Evolutionary conservation across 2,329 filamentous ascomycete species (phyloP).

Genomic region (Aspergillus sp.): DNA sequence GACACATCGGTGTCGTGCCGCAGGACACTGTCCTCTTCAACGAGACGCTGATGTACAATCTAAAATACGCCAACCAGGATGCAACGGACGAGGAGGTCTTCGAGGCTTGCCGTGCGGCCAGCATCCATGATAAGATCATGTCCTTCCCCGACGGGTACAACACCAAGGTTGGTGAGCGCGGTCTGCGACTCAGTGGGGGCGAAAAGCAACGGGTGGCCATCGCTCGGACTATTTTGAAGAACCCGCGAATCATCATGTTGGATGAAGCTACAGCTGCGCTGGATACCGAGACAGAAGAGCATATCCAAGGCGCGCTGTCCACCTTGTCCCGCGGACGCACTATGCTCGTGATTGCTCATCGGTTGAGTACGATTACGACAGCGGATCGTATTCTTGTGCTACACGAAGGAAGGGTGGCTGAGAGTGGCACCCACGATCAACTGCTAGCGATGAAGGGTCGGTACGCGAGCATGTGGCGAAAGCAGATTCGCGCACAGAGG

Average conservation of each 20-base stretch:
- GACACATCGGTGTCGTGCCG: constrained; percentile 91
- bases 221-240: constrained; percentile 87
- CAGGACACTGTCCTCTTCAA: constrained; percentile 97
- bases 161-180: constrained; percentile 88
- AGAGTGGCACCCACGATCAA: constrained; percentile 76
- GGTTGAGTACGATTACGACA: constrained; percentile 79
- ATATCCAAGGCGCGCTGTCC: constrained; percentile 83
- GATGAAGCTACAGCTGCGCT: constrained; percentile 91
- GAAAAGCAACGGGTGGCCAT: constrained; percentile 95
- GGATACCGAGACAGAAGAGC: constrained; percentile 88
- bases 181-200: constrained; percentile 80
- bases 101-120: constrained; percentile 78
- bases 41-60: constrained; percentile 90
- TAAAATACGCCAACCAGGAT: constrained; percentile 80
- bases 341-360: constrained; percentile 91
- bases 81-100: constrained; percentile 80
- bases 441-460: constrained; percentile 68
- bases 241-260: constrained; percentile 86
- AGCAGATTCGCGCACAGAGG: constrained; percentile 76
- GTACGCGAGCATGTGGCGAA: constrained; percentile 85
- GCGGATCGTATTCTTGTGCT: constrained; percentile 83
- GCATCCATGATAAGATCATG: constrained; percentile 89
- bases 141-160: constrained; percentile 84
- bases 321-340: constrained; percentile 82
- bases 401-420: constrained; percentile 71